phyloP scores from a whole-genome alignment of 805 yeast species.

The Spathaspora gorwiae region DNA sequence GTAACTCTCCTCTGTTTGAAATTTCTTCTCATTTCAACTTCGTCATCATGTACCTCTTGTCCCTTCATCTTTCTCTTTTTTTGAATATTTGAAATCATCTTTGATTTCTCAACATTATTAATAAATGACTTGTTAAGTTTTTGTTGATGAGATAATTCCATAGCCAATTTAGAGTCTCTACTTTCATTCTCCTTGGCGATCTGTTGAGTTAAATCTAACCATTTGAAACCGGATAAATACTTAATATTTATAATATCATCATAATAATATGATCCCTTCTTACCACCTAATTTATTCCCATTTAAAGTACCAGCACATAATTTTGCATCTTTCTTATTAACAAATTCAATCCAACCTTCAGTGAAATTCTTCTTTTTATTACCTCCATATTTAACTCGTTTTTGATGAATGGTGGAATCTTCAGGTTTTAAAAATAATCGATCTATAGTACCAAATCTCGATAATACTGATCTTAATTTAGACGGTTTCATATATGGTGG shows the following conservation, averaged over 20 bases:
- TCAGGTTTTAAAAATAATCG: constrained; percentile 86
- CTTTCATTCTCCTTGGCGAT: constrained; percentile 85
- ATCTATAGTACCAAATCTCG: constrained; percentile 84
- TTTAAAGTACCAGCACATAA: constrained; percentile 81
- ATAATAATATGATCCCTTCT: constrained; percentile 82
- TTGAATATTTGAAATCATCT: constrained; percentile 68
- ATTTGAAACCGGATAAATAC: constrained; percentile 86
- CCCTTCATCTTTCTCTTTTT: constrained; percentile 34
- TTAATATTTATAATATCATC: constrained; percentile 92
- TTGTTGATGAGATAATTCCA: constrained; percentile 86
- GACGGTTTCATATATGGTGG: constrained; percentile 98
- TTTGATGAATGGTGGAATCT: constrained; percentile 56
- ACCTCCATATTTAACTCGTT: constrained; percentile 82
- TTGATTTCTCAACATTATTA: constrained; percentile 78
- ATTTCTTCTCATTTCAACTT: constrained; percentile 44
- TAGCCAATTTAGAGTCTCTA: constrained; percentile 79
- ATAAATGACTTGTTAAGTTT: constrained; percentile 81
- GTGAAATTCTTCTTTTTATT: constrained; percentile 82
- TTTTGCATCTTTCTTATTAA: constrained; percentile 80
- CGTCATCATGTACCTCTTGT: constrained; percentile 12
- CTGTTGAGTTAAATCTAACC: constrained; percentile 92
- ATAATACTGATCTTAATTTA: constrained; percentile 74
- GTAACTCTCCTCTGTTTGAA: constrained; percentile 70
- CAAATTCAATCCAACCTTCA: constrained; percentile 97
- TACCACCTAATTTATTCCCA: constrained; percentile 88